A percentile compares a stretch with the other conserved stretches of the same genome.
Conservation (phyloP, 2,329 filamentous ascomycete genomes). For the Xylaria sp. region DNA sequence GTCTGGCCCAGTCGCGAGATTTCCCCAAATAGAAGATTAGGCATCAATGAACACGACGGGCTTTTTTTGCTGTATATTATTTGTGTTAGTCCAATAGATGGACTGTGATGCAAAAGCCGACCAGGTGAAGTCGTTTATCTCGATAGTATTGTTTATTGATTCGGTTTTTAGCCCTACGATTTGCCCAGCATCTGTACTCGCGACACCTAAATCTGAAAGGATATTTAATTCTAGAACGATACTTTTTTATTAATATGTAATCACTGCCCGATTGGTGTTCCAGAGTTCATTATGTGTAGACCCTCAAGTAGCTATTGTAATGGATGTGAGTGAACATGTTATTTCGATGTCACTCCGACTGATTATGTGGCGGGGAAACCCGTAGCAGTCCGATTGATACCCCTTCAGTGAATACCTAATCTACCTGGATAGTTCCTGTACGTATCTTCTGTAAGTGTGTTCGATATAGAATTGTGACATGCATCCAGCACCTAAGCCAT, state of each 20-base stretch:
- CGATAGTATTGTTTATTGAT: slow-evolving; percentile 24
- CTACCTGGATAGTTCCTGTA: too few species aligned
- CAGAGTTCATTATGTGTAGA: neutral
- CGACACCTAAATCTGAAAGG: neutral
- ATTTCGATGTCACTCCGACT: neutral
- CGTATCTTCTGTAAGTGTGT: too few species aligned
- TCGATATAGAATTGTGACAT: too few species aligned
- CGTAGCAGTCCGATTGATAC: too few species aligned
- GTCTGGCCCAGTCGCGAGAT: slow-evolving; percentile 40
- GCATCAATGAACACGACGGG: slow-evolving; percentile 42
- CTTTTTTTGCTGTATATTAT: slow-evolving; percentile 51
- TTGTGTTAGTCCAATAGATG: slow-evolving; percentile 49
- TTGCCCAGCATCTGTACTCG: neutral
- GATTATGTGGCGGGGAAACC: neutral
- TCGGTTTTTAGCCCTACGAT: neutral
- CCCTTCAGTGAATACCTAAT: too few species aligned
- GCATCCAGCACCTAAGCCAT: neutral
- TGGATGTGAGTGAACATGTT: neutral
- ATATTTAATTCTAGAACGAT: slow-evolving; percentile 6
- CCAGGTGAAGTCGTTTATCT: slow-evolving; percentile 19
- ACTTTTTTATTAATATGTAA: neutral
- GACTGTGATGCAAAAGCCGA: slow-evolving; percentile 35
- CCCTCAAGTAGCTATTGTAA: neutral
- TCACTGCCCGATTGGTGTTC: neutral
- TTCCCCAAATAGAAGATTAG: slow-evolving; percentile 43